phyloP scores from a whole-genome alignment of 306 rosid species.

The Quercus wislizeni region DNA sequence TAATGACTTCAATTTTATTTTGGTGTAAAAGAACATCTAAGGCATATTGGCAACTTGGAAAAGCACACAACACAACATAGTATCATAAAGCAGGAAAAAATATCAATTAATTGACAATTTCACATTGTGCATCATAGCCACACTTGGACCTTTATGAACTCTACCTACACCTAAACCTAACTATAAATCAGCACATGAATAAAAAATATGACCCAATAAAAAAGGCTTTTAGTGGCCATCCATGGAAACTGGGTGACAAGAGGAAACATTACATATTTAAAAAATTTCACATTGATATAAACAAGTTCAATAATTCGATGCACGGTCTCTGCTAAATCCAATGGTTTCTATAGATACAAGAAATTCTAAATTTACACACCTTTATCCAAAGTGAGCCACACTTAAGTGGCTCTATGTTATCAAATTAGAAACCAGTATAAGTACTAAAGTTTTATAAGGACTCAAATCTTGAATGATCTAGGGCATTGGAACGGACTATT shows the following conservation, averaged over 20 bases:
- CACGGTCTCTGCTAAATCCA: not conserved
- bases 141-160: not conserved
- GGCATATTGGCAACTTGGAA: not conserved
- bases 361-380: not conserved
- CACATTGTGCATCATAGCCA: not conserved
- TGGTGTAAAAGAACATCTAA: not conserved
- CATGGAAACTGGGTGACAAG: not conserved
- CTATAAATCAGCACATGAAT: not conserved
- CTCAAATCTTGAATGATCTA: not conserved
- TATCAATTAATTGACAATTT: not conserved
- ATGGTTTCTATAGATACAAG: not conserved
- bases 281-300: not conserved
- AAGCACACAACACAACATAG: not conserved
- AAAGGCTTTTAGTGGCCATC: not conserved
- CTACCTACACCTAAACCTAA: not conserved
- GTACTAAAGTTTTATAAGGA: not conserved
- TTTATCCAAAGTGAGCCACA: not conserved
- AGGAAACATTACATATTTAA: not conserved
- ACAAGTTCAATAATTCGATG: not conserved
- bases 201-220: not conserved
- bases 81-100: not conserved
- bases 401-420: not conserved
- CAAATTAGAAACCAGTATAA: not conserved
- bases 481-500: not conserved
- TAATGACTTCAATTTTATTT: not conserved